Evolutionary conservation across 169 alveolate genomes (phyloP).

Genomic region (Babesia sp.): DNA sequence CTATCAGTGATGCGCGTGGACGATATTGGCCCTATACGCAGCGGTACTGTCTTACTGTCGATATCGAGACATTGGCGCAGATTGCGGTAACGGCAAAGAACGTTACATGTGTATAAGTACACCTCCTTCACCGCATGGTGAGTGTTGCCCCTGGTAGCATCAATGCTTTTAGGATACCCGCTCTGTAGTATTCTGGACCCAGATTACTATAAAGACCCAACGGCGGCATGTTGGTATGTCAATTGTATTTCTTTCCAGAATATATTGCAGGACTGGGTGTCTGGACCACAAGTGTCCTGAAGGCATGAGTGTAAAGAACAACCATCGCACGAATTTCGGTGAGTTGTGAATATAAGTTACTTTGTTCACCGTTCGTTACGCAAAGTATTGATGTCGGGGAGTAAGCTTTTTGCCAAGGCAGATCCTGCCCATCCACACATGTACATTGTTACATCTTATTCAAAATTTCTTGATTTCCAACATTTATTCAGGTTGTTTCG

Average conservation of each 20-base stretch:
- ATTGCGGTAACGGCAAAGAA: conserved; percentile 46
- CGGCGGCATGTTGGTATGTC: conserved; percentile 60
- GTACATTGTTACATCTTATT: too few relatives aligned
- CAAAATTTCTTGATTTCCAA: not conserved
- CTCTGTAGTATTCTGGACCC: conserved; percentile 52
- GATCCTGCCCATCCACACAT: too few relatives aligned
- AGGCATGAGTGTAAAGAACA: conserved; percentile 38
- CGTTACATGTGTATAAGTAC: conserved; percentile 56
- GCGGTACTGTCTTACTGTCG: conserved; percentile 15
- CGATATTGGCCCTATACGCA: conserved; percentile 34
- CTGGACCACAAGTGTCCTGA: conserved; percentile 49
- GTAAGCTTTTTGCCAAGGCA: too few relatives aligned
- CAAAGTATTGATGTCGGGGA: too few relatives aligned
- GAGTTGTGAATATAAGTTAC: not conserved
- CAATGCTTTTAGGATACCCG: conserved; percentile 46
- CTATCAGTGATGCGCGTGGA: conserved; percentile 45
- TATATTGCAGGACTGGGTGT: conserved; percentile 36
- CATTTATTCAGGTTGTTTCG: conserved; percentile 60
- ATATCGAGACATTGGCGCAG: not conserved
- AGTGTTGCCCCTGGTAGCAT: not conserved
- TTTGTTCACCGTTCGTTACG: too few relatives aligned
- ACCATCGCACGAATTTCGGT: conserved; percentile 63
- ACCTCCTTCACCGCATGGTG: conserved; percentile 51
- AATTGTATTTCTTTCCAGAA: too few relatives aligned
- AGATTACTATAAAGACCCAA: conserved; percentile 22